Percentiles rank a stretch among this genome's conserved stretches.
Evolutionary conservation across 495 filamentous ascomycete species (phyloP).

Genomic region (Daldinia decipiens): DNA sequence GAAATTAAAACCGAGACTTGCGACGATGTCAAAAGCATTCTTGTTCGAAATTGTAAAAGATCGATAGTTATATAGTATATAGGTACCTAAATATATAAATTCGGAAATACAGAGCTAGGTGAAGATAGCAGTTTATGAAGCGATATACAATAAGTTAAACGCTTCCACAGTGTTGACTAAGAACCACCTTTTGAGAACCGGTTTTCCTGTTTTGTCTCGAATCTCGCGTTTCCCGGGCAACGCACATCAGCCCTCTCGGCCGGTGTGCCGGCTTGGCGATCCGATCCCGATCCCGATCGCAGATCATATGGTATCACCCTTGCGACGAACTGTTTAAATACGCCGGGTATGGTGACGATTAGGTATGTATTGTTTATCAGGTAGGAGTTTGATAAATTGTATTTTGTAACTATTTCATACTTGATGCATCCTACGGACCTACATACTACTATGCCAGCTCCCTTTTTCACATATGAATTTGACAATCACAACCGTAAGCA

Average conservation of each 20-base stretch:
- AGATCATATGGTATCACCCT: slow-evolving; percentile 30
- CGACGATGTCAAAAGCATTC: slow-evolving; percentile 62
- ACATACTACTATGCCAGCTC: neutral
- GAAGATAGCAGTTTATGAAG: slow-evolving; percentile 13
- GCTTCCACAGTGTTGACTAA: slow-evolving; percentile 10
- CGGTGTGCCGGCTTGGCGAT: slow-evolving; percentile 42
- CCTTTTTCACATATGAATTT: neutral
- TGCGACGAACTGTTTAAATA: neutral
- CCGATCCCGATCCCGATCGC: slow-evolving; percentile 30
- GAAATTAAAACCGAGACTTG: slow-evolving; percentile 64
- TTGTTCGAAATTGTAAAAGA: slow-evolving; percentile 19
- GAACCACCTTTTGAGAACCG: slow-evolving; percentile 10
- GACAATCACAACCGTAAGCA: neutral
- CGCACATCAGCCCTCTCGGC: slow-evolving; percentile 18
- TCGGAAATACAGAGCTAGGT: slow-evolving; percentile 3
- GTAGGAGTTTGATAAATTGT: neutral
- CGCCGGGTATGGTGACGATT: neutral
- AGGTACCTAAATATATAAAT: slow-evolving; percentile 8
- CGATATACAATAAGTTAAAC: slow-evolving; percentile 14
- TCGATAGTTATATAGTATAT: slow-evolving; percentile 23
- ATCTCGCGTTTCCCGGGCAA: slow-evolving; percentile 38
- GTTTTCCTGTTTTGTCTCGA: slow-evolving; percentile 37
- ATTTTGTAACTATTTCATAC: neutral
- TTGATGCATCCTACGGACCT: neutral
- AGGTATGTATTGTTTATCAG: neutral